These are phyloP conservation scores for Amniculicola lignicola DNA, from an alignment of 495 filamentous ascomycete species.

Conservation along the genomic window DNA sequence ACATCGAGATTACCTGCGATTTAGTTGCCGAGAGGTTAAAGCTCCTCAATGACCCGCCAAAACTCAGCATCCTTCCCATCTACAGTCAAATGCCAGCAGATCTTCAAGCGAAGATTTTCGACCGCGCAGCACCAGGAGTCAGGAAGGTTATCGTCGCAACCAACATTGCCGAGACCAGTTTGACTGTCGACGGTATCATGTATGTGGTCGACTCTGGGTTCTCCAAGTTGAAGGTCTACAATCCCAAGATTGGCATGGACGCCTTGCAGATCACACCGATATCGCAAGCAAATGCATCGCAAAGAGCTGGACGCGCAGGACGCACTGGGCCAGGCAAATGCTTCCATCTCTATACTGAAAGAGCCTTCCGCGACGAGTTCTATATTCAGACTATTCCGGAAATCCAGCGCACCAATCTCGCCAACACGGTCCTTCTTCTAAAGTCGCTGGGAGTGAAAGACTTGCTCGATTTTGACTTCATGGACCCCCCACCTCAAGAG, in stretches of 20 bases:
- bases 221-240: constrained; percentile 98
- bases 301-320: constrained; percentile 90
- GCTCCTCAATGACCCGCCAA: constrained; percentile 88
- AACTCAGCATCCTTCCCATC: constrained; percentile 92
- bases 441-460: constrained; percentile 95
- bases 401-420: constrained; percentile 93
- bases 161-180: constrained; percentile 96
- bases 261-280: constrained; percentile 97
- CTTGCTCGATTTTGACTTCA: constrained; percentile 95
- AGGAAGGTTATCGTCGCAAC: constrained; percentile 98
- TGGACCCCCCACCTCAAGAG: constrained; percentile 98
- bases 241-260: constrained; percentile 98
- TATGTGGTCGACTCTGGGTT: constrained; percentile 96
- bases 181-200: constrained; percentile 99
- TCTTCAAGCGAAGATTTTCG: constrained; percentile 95
- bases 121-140: constrained; percentile 82
- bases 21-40: constrained; percentile 85
- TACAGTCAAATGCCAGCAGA: constrained; percentile 99
- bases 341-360: constrained; percentile 90
- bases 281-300: constrained; percentile 91
- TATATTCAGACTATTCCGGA: constrained; percentile 98
- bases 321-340: constrained; percentile 95
- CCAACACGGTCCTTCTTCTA: constrained; percentile 89
- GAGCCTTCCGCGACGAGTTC: constrained; percentile 92
- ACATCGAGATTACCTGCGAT: constrained; percentile 96